phyloP scores from a whole-genome alignment of 176 grass and related monocot genomes.

The Alloteropsis semialata region DNA sequence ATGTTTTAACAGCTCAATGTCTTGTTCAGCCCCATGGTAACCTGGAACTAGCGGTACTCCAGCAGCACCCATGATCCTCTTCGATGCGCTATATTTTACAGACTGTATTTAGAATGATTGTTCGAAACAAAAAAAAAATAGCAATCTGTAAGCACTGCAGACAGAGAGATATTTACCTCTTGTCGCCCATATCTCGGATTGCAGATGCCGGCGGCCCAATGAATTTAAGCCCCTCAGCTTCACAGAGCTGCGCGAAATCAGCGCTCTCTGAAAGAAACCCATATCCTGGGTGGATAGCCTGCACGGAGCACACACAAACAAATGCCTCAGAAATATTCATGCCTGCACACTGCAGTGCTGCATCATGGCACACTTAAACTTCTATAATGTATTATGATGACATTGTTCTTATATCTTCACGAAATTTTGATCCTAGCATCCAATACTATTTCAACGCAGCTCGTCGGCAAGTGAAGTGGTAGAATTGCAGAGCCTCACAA shows the following conservation, averaged over 20 bases:
- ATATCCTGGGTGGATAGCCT: conserved; percentile 93
- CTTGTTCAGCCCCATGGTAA: conserved; percentile 86
- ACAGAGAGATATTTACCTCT: conserved; percentile 52
- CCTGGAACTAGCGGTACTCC: conserved; percentile 81
- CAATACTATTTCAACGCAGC: background rate
- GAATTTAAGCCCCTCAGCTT: conserved; percentile 75
- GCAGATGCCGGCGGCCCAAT: conserved; percentile 87
- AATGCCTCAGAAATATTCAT: background rate
- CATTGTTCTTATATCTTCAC: background rate
- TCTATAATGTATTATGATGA: background rate
- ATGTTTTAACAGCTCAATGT: conserved; percentile 64
- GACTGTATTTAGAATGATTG: conserved; percentile 1
- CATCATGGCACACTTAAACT: background rate
- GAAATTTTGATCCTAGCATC: background rate
- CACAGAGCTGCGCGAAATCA: conserved; percentile 83
- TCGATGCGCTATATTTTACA: conserved; percentile 68
- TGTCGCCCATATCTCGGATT: conserved; percentile 91
- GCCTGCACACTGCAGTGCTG: background rate
- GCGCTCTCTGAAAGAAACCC: conserved; percentile 98
- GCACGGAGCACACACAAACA: background rate
- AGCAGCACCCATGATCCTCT: conserved; percentile 96
- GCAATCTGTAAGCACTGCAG: background rate
- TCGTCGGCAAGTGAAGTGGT: background rate
- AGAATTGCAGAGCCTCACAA: background rate
- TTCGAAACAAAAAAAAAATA: background rate